These are phyloP conservation scores for Backusella westeae DNA, from an alignment of 192 early-diverging fungal genomes.

Conservation along the genomic window DNA sequence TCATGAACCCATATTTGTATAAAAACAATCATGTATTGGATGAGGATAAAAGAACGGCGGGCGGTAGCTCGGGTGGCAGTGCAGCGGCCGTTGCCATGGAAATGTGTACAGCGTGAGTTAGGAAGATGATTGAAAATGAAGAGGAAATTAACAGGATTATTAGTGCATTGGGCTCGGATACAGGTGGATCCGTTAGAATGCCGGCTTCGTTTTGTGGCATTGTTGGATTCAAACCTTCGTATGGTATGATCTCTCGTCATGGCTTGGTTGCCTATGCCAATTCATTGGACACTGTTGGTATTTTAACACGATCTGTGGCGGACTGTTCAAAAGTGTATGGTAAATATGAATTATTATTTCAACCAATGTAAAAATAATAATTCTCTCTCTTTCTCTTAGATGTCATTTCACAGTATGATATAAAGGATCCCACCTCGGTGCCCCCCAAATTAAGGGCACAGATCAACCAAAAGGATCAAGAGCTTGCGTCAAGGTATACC, in stretches of 20 bases:
- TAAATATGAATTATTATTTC: constrained; percentile 19
- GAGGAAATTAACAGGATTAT: not conserved
- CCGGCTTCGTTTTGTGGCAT: constrained; percentile 94
- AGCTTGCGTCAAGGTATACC: not conserved
- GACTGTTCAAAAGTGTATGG: constrained; percentile 60
- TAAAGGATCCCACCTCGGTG: constrained; percentile 66
- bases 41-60: constrained; percentile 53
- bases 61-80: constrained; percentile 91
- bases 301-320: constrained; percentile 59
- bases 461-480: not conserved
- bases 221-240: constrained; percentile 91
- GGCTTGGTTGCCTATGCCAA: constrained; percentile 86
- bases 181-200: constrained; percentile 91
- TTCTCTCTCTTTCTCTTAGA: constrained; percentile 25
- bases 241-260: constrained; percentile 80
- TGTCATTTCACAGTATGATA: constrained; percentile 54
- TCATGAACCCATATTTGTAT: constrained; percentile 33
- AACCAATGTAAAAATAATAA: no score
- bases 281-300: constrained; percentile 88
- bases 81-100: constrained; percentile 86
- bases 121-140: not conserved
- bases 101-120: constrained; percentile 69
- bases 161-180: constrained; percentile 90
- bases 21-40: not conserved
- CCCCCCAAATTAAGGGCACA: constrained; percentile 30